Evolutionary conservation across 345 rosid genomes (phyloP).

Genomic region (Eucalyptus virginea): DNA sequence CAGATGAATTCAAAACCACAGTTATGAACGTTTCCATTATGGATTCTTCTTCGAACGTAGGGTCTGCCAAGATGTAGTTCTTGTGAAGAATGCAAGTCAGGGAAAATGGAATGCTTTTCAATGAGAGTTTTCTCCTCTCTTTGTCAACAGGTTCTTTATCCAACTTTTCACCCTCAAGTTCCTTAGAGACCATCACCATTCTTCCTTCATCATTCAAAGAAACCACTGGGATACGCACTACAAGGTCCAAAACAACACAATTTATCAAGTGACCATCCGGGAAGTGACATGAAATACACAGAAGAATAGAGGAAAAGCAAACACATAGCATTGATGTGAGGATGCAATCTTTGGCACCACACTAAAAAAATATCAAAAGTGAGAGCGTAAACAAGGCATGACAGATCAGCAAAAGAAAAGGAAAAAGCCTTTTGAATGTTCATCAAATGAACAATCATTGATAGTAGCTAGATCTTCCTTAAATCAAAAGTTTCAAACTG

Average conservation of each 20-base stretch:
- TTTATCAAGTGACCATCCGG: not conserved
- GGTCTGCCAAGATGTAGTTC: constrained; percentile 78
- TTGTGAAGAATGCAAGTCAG: constrained; percentile 77
- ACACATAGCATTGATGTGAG: not conserved
- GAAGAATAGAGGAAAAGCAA: not conserved
- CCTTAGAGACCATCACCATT: constrained; percentile 39
- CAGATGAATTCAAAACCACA: constrained; percentile 61
- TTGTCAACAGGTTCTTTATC: constrained; percentile 51
- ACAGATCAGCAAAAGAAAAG: not conserved
- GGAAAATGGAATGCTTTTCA: constrained; percentile 58
- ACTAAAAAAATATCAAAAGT: not conserved
- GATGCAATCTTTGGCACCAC: not conserved
- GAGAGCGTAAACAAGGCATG: not conserved
- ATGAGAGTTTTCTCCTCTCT: constrained; percentile 65
- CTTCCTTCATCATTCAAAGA: constrained; percentile 77
- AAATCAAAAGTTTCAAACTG: not conserved
- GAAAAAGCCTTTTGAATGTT: not conserved
- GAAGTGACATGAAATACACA: not conserved
- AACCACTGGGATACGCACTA: constrained; percentile 80
- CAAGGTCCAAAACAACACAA: not conserved
- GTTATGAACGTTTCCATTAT: constrained; percentile 74
- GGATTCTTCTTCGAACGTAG: constrained; percentile 85
- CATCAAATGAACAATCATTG: not conserved
- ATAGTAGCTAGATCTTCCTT: not conserved
- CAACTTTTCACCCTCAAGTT: constrained; percentile 21